Evolutionary conservation across 2,329 filamentous ascomycete genomes (phyloP), one percentile per base, ranked within the genome.

Genomic region (Xylaria multiplex): DNA sequence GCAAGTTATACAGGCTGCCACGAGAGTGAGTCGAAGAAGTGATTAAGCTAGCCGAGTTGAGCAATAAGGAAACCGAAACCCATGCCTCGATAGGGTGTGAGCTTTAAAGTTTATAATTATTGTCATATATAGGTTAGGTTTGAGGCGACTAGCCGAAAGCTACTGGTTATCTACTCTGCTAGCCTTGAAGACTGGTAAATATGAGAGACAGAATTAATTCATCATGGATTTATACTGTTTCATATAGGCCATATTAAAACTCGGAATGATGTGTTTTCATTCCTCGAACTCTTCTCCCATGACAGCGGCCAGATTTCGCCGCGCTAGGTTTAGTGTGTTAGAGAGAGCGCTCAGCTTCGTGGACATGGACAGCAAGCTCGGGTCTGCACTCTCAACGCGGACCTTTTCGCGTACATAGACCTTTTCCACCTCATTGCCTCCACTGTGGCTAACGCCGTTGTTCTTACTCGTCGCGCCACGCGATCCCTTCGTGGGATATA

Each of bases 361-460:
- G 77, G 92, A 90, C 40, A 96, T 84, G 42, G 92, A 91, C 77
- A 97, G 89, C 70, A 97, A 77, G 72, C 89, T 94, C 1, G 95
- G 95, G 77, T 98, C 94, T 62, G 93, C 92, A 73, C 89, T 95
- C 78, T 97, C 94, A 1, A 97, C 90, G 46, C 91, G 86, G 4
- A 97, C 87, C 81, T 97, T 97, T 77, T 97, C 95, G 71, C 90
- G 89, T 52, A 98, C 95, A 69, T 88, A 90, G 2, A 97, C 93
- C 2, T 50, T 63, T 67, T 96, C 89, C 2, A 79, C 77, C 37
- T 78, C 67, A 42, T 75, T 73, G 16, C 71, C 70, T 9, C 59
- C 62, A 1, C 55, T 46, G 6, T 37, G 6, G 27, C 55, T 6
- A 6, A n/a, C 9, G 27, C 53, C 19, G n/a, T 43, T 62, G 27